Conservation (phyloP, 2,329 filamentous ascomycete genomes). For the Penicillium glabrum region DNA sequence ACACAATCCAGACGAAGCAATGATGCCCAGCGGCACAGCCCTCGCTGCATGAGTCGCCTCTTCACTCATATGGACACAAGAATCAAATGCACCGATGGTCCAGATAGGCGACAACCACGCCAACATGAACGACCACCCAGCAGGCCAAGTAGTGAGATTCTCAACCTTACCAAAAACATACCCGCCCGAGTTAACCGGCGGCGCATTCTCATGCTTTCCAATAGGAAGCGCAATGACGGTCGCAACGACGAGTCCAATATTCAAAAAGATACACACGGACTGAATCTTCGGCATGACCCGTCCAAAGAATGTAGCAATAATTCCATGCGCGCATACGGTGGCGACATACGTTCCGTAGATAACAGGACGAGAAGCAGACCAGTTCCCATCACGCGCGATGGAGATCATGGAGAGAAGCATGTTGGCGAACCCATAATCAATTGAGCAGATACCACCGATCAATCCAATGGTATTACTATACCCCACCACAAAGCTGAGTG, state of each 20-base stretch:
- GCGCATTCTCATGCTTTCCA: slow-evolving; percentile 37
- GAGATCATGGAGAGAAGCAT: slow-evolving; percentile 56
- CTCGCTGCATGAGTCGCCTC: slow-evolving; percentile 61
- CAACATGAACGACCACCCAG: slow-evolving; percentile 60
- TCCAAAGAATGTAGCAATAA: slow-evolving; percentile 54
- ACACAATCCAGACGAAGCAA: slow-evolving; percentile 40
- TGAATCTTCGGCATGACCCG: slow-evolving; percentile 62
- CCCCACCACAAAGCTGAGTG: slow-evolving; percentile 59
- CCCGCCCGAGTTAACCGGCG: slow-evolving; percentile 28
- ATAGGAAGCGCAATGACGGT: slow-evolving; percentile 60
- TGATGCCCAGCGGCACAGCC: slow-evolving; percentile 58
- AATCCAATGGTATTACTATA: slow-evolving; percentile 63
- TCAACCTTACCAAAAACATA: slow-evolving; percentile 58
- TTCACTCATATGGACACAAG: slow-evolving; percentile 61
- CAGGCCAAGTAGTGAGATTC: slow-evolving; percentile 61
- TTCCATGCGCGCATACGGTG: slow-evolving; percentile 54
- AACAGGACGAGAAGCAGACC: slow-evolving; percentile 55
- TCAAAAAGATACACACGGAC: slow-evolving; percentile 56
- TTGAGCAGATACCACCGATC: slow-evolving; percentile 61
- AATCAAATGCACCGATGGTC: slow-evolving; percentile 57
- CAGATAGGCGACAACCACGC: slow-evolving; percentile 63
- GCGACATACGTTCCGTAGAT: slow-evolving; percentile 60
- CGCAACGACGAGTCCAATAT: slow-evolving; percentile 56
- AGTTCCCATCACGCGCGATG: slow-evolving; percentile 57
- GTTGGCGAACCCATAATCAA: slow-evolving; percentile 50